These are phyloP conservation scores for Exserohilum turcica DNA, from an alignment of 2,329 filamentous ascomycete genomes.

Conservation along the genomic window DNA sequence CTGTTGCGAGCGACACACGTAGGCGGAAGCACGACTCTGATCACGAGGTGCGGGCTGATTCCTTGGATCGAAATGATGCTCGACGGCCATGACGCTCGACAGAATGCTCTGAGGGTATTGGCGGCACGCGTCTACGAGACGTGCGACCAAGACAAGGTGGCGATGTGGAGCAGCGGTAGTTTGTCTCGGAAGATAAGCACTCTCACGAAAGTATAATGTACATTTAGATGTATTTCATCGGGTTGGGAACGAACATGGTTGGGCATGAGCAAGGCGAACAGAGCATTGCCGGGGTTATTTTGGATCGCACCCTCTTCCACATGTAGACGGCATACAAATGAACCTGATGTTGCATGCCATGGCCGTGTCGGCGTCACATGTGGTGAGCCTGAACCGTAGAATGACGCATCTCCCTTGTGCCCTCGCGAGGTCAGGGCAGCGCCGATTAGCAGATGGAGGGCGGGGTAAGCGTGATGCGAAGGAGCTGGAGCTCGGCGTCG, in stretches of 20 bases:
- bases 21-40: conserved; percentile 77
- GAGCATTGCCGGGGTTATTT: conserved; percentile 18
- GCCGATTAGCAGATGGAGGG: conserved; percentile 15
- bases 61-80: conserved; percentile 73
- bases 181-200: conserved; percentile 17
- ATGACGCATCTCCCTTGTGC: conserved; percentile 22
- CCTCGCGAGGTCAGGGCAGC: conserved; percentile 14
- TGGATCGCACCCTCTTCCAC: too few species aligned
- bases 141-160: conserved; percentile 69
- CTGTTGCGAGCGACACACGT: conserved; percentile 71
- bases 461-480: conserved; percentile 19
- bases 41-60: conserved; percentile 75
- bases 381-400: conserved; percentile 2
- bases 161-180: conserved; percentile 64
- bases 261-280: neutral
- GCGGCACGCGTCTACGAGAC: conserved; percentile 65
- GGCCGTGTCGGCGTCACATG: conserved; percentile 12
- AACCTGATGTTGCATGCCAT: neutral
- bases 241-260: conserved; percentile 9
- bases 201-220: conserved; percentile 14
- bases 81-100: conserved; percentile 54
- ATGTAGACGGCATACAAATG: too few species aligned
- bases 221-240: neutral
- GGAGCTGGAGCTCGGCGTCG: conserved; percentile 3
- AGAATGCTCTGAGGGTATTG: conserved; percentile 60